Evolutionary conservation across 129 eudicot species (phyloP).

Genomic region (Apium graveolens): DNA sequence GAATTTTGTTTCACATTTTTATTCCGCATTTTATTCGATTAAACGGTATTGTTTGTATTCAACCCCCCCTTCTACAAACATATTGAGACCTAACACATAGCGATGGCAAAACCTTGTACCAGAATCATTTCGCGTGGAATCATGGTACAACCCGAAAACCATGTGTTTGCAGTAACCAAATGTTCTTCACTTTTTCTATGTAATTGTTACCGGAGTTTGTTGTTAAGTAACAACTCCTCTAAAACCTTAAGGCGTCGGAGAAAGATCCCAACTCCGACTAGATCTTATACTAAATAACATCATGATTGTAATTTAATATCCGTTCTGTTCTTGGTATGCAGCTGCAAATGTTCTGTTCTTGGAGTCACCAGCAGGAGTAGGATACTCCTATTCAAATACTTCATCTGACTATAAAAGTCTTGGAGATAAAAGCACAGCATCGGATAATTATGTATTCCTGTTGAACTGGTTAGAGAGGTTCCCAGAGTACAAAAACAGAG

Average conservation of each 20-base stretch:
- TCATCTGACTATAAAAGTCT: slow-evolving; percentile 30
- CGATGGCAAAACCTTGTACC: slow-evolving; percentile 71
- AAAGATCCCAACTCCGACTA: too few species aligned
- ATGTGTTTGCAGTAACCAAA: too few species aligned
- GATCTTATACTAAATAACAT: too few species aligned
- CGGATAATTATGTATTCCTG: slow-evolving; percentile 50
- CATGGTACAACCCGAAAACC: slow-evolving; percentile 42
- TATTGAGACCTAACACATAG: too few species aligned
- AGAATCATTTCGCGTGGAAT: slow-evolving; percentile 63
- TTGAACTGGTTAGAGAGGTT: slow-evolving; percentile 75
- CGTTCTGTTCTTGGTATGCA: slow-evolving; percentile 9
- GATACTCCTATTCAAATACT: slow-evolving; percentile 70
- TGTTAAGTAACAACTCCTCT: too few species aligned
- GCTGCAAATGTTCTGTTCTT: slow-evolving; percentile 66
- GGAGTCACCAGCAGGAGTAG: slow-evolving; percentile 94
- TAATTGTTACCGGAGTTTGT: too few species aligned
- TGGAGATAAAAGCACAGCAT: slow-evolving; percentile 56
- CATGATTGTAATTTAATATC: background rate
- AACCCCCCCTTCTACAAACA: too few species aligned
- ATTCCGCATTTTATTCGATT: too few species aligned
- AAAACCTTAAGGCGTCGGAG: too few species aligned
- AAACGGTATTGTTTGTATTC: slow-evolving; percentile 96
- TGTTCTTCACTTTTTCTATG: too few species aligned
- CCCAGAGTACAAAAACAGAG: slow-evolving; percentile 61
- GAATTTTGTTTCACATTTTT: too few species aligned